Conservation (phyloP, 164 flowering plant species). For the Litsea cubeba region DNA sequence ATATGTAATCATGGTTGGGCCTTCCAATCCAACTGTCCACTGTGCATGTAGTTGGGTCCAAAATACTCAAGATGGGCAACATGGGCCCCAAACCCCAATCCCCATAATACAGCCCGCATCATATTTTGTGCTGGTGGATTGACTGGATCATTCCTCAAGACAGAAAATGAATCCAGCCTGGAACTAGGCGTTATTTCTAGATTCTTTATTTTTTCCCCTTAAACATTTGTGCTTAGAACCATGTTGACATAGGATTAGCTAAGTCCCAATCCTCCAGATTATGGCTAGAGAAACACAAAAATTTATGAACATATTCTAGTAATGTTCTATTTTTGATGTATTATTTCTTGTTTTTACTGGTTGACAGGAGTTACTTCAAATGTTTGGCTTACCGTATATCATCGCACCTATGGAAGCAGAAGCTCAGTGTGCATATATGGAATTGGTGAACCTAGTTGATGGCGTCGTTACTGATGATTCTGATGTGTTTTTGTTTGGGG, state of each 20-base stretch:
- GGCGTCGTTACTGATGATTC: slow-evolving; percentile 99
- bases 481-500: slow-evolving; percentile 95
- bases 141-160: neutral
- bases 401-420: slow-evolving; percentile 99
- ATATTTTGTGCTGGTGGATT: neutral
- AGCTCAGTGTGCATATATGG: slow-evolving; percentile 97
- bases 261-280: neutral
- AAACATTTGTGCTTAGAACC: neutral
- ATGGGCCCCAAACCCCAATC: neutral
- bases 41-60: neutral
- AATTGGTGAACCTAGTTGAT: slow-evolving; percentile 75
- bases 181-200: neutral
- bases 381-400: slow-evolving; percentile 95
- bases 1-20: neutral
- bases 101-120: neutral
- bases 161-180: neutral
- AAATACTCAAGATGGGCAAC: too few species aligned
- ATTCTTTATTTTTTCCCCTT: neutral
- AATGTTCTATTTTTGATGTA: neutral
- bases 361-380: slow-evolving; percentile 81
- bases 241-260: neutral
- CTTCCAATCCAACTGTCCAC: neutral
- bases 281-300: too few species aligned
- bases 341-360: neutral
- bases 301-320: neutral